Evolutionary conservation across 768 basidiomycete genomes (phyloP).

Genomic region (Ramaria sp.): DNA sequence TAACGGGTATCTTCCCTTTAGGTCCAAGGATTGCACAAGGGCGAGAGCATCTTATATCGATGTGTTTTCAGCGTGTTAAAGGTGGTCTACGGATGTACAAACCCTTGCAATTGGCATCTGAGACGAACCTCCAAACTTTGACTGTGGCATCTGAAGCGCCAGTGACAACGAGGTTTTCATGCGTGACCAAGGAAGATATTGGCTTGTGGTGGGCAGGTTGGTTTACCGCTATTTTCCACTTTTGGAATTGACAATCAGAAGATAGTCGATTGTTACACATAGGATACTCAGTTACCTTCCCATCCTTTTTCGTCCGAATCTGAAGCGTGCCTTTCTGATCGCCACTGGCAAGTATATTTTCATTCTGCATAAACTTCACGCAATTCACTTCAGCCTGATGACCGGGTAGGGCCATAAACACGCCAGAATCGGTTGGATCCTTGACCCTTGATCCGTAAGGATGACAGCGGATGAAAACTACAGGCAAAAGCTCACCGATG

Average conservation of each 20-base stretch:
- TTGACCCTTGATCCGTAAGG: constrained; percentile 17
- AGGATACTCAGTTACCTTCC: constrained; percentile 18
- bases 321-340: constrained; percentile 65
- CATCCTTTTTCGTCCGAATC: constrained; percentile 41
- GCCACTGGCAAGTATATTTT: constrained; percentile 45
- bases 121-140: constrained; percentile 56
- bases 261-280: not conserved
- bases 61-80: not conserved
- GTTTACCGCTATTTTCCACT: constrained; percentile 46
- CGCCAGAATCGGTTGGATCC: constrained; percentile 40
- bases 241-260: constrained; percentile 14
- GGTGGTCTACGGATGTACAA: constrained; percentile 23
- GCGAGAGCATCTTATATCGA: constrained; percentile 4
- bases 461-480: too few species aligned
- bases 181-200: constrained; percentile 54
- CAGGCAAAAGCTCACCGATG: constrained; percentile 28
- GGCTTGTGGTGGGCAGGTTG: constrained; percentile 56
- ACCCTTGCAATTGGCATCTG: constrained; percentile 13
- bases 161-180: constrained; percentile 45
- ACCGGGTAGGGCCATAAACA: constrained; percentile 61
- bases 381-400: constrained; percentile 69
- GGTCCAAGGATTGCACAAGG: constrained; percentile 46
- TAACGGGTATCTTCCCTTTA: constrained; percentile 67
- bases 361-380: constrained; percentile 50
- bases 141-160: constrained; percentile 76